Evolutionary conservation across 164 flowering plant genomes (phyloP).

Genomic region (Nymphaea thermarum): DNA sequence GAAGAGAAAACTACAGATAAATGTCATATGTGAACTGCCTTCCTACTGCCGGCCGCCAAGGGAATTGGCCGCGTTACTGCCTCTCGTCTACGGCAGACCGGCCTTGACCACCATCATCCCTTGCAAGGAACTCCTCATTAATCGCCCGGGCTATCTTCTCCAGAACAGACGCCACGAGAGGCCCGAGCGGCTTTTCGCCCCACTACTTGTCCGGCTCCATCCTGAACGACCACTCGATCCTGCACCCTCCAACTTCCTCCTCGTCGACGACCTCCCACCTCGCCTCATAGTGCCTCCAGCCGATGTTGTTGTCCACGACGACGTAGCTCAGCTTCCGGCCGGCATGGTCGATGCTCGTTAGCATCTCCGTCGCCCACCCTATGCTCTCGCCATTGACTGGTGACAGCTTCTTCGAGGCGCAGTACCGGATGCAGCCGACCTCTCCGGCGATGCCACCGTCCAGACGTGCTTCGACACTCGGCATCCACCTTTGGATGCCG

Average conservation of each 20-base stretch:
- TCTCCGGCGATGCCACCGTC: neutral
- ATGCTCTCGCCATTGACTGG: neutral
- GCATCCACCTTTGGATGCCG: neutral
- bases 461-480: neutral
- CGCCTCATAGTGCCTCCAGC: neutral
- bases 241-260: neutral
- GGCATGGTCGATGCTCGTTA: neutral
- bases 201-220: neutral
- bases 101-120: too few relatives aligned
- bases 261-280: neutral
- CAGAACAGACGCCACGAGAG: neutral
- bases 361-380: neutral
- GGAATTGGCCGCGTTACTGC: too few relatives aligned
- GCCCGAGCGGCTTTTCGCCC: neutral
- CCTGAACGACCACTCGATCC: neutral
- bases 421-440: neutral
- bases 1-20: too few relatives aligned
- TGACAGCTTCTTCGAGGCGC: neutral
- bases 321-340: neutral
- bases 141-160: neutral
- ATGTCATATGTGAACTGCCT: too few relatives aligned
- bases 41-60: too few relatives aligned
- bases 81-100: too few relatives aligned
- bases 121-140: neutral
- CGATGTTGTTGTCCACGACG: neutral